These are phyloP conservation scores for Populus euphratica DNA, from an alignment of 345 rosid genomes.

Conservation along the genomic window DNA sequence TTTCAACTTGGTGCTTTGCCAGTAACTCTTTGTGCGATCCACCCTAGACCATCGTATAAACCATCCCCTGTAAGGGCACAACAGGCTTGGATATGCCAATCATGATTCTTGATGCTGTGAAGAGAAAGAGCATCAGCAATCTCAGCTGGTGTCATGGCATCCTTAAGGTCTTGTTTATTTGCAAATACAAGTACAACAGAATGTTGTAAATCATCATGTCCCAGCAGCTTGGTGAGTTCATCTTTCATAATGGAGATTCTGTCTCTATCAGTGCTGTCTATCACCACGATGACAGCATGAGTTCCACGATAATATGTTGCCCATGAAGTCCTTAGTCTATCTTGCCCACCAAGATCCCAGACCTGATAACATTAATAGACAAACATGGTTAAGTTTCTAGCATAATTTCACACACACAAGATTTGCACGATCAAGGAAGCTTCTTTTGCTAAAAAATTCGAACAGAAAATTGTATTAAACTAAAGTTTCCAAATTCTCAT, in stretches of 20 bases:
- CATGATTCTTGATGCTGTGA: constrained; percentile 87
- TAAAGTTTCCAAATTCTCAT: not conserved
- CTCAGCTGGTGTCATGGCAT: constrained; percentile 90
- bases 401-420: too few species aligned
- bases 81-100: constrained; percentile 97
- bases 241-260: constrained; percentile 87
- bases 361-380: constrained; percentile 40
- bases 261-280: constrained; percentile 91
- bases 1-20: constrained; percentile 63
- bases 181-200: constrained; percentile 80
- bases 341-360: constrained; percentile 99
- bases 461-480: not conserved
- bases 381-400: not conserved
- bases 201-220: constrained; percentile 73
- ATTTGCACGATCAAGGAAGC: too few species aligned
- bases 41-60: constrained; percentile 75
- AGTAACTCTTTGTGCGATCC: constrained; percentile 81
- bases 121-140: constrained; percentile 83
- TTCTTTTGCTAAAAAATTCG: not conserved
- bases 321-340: constrained; percentile 89
- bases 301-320: constrained; percentile 93
- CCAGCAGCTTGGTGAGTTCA: constrained; percentile 71
- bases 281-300: constrained; percentile 76
- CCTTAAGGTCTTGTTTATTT: constrained; percentile 88
- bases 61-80: constrained; percentile 90